Evolutionary conservation across 2,329 filamentous ascomycete species (phyloP).

Genomic region (Ophiostoma novo-ulmi): DNA sequence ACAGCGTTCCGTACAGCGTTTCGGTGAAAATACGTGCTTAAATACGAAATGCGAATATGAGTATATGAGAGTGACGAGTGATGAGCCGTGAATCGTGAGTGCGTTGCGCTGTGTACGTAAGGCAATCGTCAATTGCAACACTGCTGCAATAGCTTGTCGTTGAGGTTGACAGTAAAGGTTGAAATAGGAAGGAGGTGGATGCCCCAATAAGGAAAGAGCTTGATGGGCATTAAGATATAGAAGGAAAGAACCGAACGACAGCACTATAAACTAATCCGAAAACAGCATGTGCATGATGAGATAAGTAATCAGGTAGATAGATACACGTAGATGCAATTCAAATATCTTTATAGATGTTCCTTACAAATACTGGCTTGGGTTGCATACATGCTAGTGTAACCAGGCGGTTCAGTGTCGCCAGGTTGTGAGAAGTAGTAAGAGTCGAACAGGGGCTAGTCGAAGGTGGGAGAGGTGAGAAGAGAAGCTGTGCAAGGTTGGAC

Average conservation of each 20-base stretch:
- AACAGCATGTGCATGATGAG: slow-evolving; percentile 2
- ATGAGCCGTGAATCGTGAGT: background rate
- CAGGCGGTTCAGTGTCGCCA: background rate
- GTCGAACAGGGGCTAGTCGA: background rate
- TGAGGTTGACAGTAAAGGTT: background rate
- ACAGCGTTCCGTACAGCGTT: no score
- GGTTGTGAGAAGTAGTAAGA: background rate
- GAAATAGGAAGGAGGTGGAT: background rate
- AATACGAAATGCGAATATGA: no score
- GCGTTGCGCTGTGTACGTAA: background rate
- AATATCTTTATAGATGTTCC: no score
- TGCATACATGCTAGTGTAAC: background rate
- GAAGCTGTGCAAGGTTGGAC: background rate
- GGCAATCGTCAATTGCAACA: background rate
- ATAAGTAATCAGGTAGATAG: background rate
- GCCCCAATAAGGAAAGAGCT: slow-evolving; percentile 1
- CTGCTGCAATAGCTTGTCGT: background rate
- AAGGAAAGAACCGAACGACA: background rate
- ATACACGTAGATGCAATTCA: background rate
- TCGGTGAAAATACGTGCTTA: no score
- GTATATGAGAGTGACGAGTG: no score
- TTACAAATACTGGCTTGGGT: background rate
- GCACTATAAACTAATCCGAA: background rate
- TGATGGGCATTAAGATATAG: background rate
- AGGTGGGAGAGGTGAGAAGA: background rate